Evolutionary conservation across 306 rosid species (phyloP), one percentile per base, ranked within the genome.

Genomic region (Astragalus membranaceus): DNA sequence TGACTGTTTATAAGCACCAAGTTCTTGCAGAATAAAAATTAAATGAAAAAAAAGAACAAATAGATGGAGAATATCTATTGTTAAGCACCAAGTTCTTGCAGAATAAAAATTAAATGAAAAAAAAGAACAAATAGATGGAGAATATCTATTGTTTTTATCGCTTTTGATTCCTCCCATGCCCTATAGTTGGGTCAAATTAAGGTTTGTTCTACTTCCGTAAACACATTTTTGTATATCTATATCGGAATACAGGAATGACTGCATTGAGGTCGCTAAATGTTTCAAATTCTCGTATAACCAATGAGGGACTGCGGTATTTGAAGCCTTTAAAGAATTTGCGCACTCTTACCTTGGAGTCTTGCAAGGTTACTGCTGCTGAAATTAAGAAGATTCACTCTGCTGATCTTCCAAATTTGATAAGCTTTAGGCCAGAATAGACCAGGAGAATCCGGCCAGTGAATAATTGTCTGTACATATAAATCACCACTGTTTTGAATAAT

Each of bases 361-460:
- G 97, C 87, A 86, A 85, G 85, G 99, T 95, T 29, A 80, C 87
- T 54, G 91, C 84, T 17, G 56, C 83, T 59, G 95, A 91, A 62
- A 86, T 91, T 48, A 91, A 83, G 87, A 89, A 83, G 90, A 91
- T 91, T 76, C 99, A 86, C 76, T 80, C 60, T 29, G 72, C 79
- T 29, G 83, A 87, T 79, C 99, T 95, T 70, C 97, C 91, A 26
- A 82, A 91, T 75, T 80, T 94, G 71, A 82, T 91, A 32, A 89
- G 84, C 88, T 91, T 86, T 85, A 89, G 97, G 17, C 96, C 99
- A 6, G 95, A 91, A 69, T 87, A 87, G 76, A 64, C 44, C 48
- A 10, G 65, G 41, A 69, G 49, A 46, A 56, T 70, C 60, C 12
- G 58, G 54, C 57, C 35, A 36, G 53, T 67, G 72, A 57, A 35